Evolutionary conservation across 768 basidiomycete genomes (phyloP), one percentile per base, ranked within the genome.

Genomic region (Psilocybe sp.): DNA sequence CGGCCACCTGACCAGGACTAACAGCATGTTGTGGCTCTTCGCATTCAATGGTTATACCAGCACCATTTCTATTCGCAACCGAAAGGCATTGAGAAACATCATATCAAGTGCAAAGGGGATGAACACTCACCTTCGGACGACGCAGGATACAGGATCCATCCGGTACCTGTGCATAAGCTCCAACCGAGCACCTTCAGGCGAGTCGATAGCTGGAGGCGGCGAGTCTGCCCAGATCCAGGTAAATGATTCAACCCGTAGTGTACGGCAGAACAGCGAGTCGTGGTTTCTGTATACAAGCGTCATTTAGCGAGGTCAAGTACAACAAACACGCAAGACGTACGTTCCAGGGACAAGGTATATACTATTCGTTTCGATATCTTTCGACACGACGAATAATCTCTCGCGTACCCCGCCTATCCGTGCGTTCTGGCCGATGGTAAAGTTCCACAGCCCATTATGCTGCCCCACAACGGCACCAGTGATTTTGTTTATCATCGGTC

Each of bases 391-490:
- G 54, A 84, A 95, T 72, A 86, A 77, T 60, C 75, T 79, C 44
- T 77, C 61, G 1, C 69, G 64, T 70, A 83, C 71, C 1, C 92
- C 90, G 1, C 68, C 62, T 16, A 96, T 63, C 40, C 79, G 79
- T 1, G 87, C 84, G 28, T 82, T 78, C 64, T 98, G 87, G 2
- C 95, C 95, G 40, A 97, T 74, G 1, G 94, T 96, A 60, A 82
- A 93, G 16, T 75, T 77, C 89, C 91, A 95, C 0, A 94, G 66
- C 0, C 95, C 95, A 1, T 72, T 51, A 60, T 98, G 95, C 37
- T 66, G 45, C 1, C 79, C 87, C 1, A 89, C 42, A 3, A 68
- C 63, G 34, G 76, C 69, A 5, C 85, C 86, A 1, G 78, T 78
- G 0, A 68, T 66, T 28, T 80, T 61, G 47, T 85, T 74, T 39